Conservation (phyloP, 1,284 basidiomycete genomes). For the Rhodotorula mucilaginosa region DNA sequence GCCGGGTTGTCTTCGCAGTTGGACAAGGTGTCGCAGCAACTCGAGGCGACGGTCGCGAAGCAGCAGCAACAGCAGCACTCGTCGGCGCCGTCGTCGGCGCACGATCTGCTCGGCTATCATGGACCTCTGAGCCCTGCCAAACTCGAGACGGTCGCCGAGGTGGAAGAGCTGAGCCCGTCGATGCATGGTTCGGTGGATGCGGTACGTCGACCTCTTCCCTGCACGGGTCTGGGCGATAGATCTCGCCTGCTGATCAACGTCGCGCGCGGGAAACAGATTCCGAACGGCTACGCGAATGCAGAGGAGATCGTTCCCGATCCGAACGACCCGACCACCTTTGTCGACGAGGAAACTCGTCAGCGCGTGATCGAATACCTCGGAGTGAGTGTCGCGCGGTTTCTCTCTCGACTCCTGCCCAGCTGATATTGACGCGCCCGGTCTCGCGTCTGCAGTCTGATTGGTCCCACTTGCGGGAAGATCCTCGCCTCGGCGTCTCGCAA, state of each 20-base stretch:
- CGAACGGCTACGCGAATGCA: slow-evolving; percentile 15
- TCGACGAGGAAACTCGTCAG: slow-evolving; percentile 26
- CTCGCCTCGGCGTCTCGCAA: slow-evolving; percentile 25
- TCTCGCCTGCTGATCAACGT: too few relatives aligned
- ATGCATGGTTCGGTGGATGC: background rate
- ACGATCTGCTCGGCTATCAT: slow-evolving; percentile 2
- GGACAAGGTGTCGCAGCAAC: slow-evolving; percentile 28
- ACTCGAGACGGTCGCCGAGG: slow-evolving; percentile 18
- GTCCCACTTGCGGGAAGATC: slow-evolving; percentile 26
- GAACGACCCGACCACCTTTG: slow-evolving; percentile 30
- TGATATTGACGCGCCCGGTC: background rate
- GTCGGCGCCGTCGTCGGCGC: background rate
- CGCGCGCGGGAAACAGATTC: background rate
- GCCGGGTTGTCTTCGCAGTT: slow-evolving; percentile 24
- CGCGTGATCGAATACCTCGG: slow-evolving; percentile 38
- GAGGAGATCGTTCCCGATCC: slow-evolving; percentile 19
- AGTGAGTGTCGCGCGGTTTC: slow-evolving; percentile 12
- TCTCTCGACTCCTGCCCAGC: background rate
- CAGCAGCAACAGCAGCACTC: slow-evolving; percentile 17
- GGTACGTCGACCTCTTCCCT: background rate
- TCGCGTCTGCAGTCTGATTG: slow-evolving; percentile 26
- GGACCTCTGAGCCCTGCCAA: slow-evolving; percentile 12
- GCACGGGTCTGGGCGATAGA: background rate
- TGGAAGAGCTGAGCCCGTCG: background rate
- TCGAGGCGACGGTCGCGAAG: slow-evolving; percentile 22